Percentiles rank a stretch among this genome's conserved stretches.
Conservation (phyloP, 805 yeast species). For the Starmerella cellae region DNA sequence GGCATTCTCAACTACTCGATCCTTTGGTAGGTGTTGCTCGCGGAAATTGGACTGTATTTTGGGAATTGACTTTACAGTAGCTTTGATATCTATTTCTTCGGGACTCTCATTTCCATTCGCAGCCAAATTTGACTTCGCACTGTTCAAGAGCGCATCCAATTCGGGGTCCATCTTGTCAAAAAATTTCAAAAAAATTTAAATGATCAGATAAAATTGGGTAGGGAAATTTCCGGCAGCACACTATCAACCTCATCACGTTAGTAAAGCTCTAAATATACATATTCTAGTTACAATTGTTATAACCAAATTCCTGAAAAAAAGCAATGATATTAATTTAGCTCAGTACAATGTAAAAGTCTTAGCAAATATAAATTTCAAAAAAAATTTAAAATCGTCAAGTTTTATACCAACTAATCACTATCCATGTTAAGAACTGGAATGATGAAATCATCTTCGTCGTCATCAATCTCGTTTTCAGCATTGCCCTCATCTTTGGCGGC, state of each 20-base stretch:
- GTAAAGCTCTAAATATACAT: too few relatives aligned
- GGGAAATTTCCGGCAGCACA: too few relatives aligned
- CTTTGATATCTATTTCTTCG: slow-evolving; percentile 22
- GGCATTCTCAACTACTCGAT: neutral
- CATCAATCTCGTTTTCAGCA: neutral
- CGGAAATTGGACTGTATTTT: slow-evolving; percentile 7
- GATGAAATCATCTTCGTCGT: slow-evolving; percentile 19
- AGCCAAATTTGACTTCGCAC: slow-evolving; percentile 9
- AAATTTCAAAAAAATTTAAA: too few relatives aligned
- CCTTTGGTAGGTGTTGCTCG: neutral
- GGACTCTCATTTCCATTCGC: neutral
- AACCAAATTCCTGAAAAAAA: too few relatives aligned
- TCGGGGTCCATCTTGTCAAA: slow-evolving; percentile 12
- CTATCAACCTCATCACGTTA: too few relatives aligned
- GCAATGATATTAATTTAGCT: too few relatives aligned
- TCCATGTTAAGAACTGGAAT: slow-evolving; percentile 20
- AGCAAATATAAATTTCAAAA: too few relatives aligned
- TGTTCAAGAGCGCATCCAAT: slow-evolving; percentile 12
- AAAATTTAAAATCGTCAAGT: too few relatives aligned
- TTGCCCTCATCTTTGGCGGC: neutral
- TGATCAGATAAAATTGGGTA: too few relatives aligned
- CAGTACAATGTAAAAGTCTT: too few relatives aligned
- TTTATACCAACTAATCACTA: slow-evolving; percentile 16
- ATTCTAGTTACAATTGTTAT: too few relatives aligned
- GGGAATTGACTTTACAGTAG: slow-evolving; percentile 18